Base-by-base conservation (phyloP, 108 stramenopile genomes). In the Discostella pseudostelligera region DNA sequence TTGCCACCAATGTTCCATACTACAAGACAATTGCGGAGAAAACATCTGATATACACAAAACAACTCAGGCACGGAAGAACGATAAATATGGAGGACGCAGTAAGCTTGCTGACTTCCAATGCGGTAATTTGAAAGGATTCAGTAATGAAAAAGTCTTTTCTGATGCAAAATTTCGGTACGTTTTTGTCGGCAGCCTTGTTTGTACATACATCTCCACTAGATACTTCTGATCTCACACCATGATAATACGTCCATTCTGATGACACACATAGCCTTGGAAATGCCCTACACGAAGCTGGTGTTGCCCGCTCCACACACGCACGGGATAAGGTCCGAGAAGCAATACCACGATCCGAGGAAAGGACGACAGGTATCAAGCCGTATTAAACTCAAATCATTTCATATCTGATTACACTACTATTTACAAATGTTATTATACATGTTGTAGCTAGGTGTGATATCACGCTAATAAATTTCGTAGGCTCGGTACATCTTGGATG, bases 1-100 rank as follows among this genome's bases (percentile, higher is more conserved):
- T 83, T 14, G 75, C 78, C 16, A 42, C 70, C 35, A 77, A 56
- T 58, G 74, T 76, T 9, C 82, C 82, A 0, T 82, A 82, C 59
- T 75, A 42, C 29, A 51, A 73, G 1, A 56, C 32, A 26, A 67
- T 82, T 3, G 16, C 45, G 25, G 68, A 67, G 22, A 55, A 44
- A 39, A 25, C 17, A 7, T 53, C 74, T 1, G 69, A 83, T 54
- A 65, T 80, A 14, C 55, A 64, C 51, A 75, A 67, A 40, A 67
- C 64, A 20, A 83, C 82, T 8, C 59, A 66, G 47, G 74, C 79
- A 32, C 46, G 74, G 13, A 74, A 76, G 35, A 67, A 76, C 44
- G 79, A 79, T 46, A 55, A 72, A 10, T 78, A 59, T 62, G 29
- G 44, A 17, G 58, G 54, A n/a, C 67, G 51, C 1, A 49, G 29